Base-by-base conservation (phyloP, 495 filamentous ascomycete species). In the Podospora appendiculata region DNA sequence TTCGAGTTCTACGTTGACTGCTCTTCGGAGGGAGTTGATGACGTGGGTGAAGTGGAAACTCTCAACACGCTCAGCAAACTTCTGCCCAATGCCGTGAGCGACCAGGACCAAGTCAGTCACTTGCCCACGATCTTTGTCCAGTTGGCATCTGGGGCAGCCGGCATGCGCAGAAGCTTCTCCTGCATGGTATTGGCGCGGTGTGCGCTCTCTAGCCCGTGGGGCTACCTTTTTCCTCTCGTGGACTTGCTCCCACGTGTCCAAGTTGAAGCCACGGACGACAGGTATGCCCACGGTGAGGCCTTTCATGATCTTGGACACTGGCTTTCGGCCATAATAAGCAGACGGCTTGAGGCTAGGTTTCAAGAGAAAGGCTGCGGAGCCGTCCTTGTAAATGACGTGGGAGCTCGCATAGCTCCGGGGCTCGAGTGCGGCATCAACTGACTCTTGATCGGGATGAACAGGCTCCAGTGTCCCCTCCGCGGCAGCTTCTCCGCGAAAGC, bases 31-130 rank as follows among this genome's bases (percentile, higher is more conserved):
- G 0, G 84, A 77, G 59, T 96, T 96, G 61, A 96, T 91, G 4
- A 88, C 86, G 63, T 96, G 90, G 0, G 93, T 97, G 62, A 98
- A 98, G 60, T 96, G 87, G 58, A 88, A 98, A 64, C 89, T 96
- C 63, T 97, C 93, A 45, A 98, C 86, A 13, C 91, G 79, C 58
- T 98, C 90, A 0, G 90, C 93, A n/a, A 97, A 73, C 62, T 97
- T 96, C 64, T 98, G 93, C 0, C 93, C 93, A 47, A 98, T 96
- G 11, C 91, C 93, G 64, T 98, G 93, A 42, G 94, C 88, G 18
- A 96, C 87, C 13, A 98, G 70, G 14, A 96, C 78, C 17, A 98
- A 68, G 63, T 98, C 93, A 9, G 88, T 92, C 5, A 94, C 87
- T 39, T 81, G 81, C 3, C 83, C 84, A 18, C 85, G 75, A 35